These are phyloP conservation scores for Citeromyces hawaiiensis DNA, from an alignment of 1,139 yeast genomes.

Conservation along the genomic window DNA sequence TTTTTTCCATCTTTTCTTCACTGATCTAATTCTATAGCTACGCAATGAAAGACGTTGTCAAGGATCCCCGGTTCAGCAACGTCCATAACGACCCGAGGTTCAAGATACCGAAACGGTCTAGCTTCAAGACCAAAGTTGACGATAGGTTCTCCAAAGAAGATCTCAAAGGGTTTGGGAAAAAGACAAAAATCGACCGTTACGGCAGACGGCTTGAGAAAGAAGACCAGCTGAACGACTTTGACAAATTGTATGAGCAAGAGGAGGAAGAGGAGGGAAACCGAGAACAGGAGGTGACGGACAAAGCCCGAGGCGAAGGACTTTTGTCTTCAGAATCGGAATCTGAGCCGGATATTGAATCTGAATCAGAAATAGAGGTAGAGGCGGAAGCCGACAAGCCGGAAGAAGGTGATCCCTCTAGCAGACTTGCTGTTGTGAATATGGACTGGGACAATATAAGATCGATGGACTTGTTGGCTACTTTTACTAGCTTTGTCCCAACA, in stretches of 20 bases:
- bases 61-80: slow-evolving; percentile 65
- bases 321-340: slow-evolving; percentile 10
- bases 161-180: slow-evolving; percentile 41
- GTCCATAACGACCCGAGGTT: slow-evolving; percentile 87
- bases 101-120: slow-evolving; percentile 56
- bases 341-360: slow-evolving; percentile 14
- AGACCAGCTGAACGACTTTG: slow-evolving; percentile 31
- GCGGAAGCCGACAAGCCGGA: slow-evolving; percentile 53
- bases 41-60: slow-evolving; percentile 19
- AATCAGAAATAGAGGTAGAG: slow-evolving; percentile 39
- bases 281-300: slow-evolving; percentile 19
- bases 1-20: slow-evolving; percentile 4
- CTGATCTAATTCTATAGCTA: slow-evolving; percentile 1
- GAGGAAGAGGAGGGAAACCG: slow-evolving; percentile 15
- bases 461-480: slow-evolving; percentile 81
- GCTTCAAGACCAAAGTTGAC: slow-evolving; percentile 70
- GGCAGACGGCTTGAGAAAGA: slow-evolving; percentile 55
- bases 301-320: slow-evolving; percentile 38
- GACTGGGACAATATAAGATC: slow-evolving; percentile 95
- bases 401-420: slow-evolving; percentile 70
- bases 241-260: slow-evolving; percentile 50
- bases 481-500: slow-evolving; percentile 73
- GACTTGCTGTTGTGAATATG: slow-evolving; percentile 87
- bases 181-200: slow-evolving; percentile 67
- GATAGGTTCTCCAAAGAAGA: slow-evolving; percentile 74